Conservation (phyloP, 2,329 filamentous ascomycete genomes). For the Xylaria sp. region DNA sequence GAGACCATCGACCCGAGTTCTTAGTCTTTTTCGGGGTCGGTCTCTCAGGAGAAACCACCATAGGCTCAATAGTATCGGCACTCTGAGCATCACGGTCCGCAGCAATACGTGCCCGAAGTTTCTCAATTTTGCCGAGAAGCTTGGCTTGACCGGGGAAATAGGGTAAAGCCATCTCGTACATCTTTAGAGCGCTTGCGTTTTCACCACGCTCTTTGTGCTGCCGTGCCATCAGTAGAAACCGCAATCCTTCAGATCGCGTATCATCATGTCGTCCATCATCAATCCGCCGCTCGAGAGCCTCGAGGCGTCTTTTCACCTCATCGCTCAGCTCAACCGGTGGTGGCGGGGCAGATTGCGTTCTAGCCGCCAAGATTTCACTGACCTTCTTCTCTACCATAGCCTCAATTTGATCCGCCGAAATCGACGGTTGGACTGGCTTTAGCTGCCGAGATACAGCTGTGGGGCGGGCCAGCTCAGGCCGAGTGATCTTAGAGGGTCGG, state of each 20-base stretch:
- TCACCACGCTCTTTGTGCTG: conserved; percentile 89
- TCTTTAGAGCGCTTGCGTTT: conserved; percentile 78
- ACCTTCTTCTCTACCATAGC: conserved; percentile 94
- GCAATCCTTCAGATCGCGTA: conserved; percentile 81
- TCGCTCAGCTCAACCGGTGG: conserved; percentile 70
- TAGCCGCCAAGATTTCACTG: conserved; percentile 85
- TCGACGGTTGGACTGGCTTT: conserved; percentile 46
- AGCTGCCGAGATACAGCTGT: conserved; percentile 35
- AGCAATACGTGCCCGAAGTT: conserved; percentile 65
- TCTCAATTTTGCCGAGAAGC: conserved; percentile 75
- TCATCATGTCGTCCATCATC: conserved; percentile 77
- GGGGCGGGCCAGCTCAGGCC: conserved; percentile 41
- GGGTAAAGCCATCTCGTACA: conserved; percentile 86
- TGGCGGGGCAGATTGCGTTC: conserved; percentile 65
- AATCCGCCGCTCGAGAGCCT: conserved; percentile 87
- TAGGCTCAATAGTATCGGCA: conserved; percentile 25
- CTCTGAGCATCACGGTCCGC: conserved; percentile 43
- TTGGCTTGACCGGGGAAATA: conserved; percentile 90
- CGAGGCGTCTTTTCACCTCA: conserved; percentile 81
- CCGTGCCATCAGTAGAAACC: conserved; percentile 88
- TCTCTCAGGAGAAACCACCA: conserved; percentile 24
- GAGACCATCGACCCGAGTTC: conserved; percentile 43
- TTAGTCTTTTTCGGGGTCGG: conserved; percentile 44
- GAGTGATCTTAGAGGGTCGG: conserved; percentile 47
- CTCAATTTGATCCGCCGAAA: conserved; percentile 82